Conservation (phyloP, 768 basidiomycete species). For the Agaricus sinodeliciosus region DNA sequence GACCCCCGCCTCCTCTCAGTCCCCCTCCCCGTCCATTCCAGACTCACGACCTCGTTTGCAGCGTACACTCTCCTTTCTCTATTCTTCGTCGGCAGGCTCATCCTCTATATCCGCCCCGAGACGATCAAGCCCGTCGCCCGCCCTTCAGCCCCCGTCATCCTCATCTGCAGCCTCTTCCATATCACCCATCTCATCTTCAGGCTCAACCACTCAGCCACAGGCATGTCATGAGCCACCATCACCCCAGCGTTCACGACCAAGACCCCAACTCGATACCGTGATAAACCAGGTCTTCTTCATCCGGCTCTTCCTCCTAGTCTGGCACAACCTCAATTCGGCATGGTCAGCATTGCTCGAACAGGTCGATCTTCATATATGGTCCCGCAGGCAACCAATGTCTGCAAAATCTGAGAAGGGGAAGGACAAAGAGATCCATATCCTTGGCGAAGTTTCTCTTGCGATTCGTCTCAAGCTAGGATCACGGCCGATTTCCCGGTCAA, state of each 20-base stretch:
- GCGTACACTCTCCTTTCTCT: constrained; percentile 42
- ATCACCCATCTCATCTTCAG: constrained; percentile 17
- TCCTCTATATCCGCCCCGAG: constrained; percentile 24
- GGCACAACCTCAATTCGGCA: constrained; percentile 60
- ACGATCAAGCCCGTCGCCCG: constrained; percentile 62
- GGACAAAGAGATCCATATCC: constrained; percentile 12
- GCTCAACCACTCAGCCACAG: constrained; percentile 20
- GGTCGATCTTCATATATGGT: constrained; percentile 12
- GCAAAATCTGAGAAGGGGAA: constrained; percentile 15
- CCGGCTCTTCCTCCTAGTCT: constrained; percentile 60
- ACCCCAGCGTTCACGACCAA: constrained; percentile 24
- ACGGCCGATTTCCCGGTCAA: not conserved
- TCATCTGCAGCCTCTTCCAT: constrained; percentile 16
- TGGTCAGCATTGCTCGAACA: constrained; percentile 41
- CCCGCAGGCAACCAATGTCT: constrained; percentile 9
- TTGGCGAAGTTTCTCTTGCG: constrained; percentile 1
- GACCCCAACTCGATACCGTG: constrained; percentile 33
- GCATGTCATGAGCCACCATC: constrained; percentile 20
- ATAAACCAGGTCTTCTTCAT: constrained; percentile 63
- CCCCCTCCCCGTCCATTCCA: constrained; percentile 20
- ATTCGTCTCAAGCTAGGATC: constrained; percentile 4
- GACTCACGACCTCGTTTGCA: constrained; percentile 52
- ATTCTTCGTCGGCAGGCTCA: constrained; percentile 14
- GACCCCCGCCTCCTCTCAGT: constrained; percentile 39
- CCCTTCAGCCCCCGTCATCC: constrained; percentile 22